Base-by-base conservation (phyloP, 495 filamentous ascomycete genomes). In the Peziza echinospora region DNA sequence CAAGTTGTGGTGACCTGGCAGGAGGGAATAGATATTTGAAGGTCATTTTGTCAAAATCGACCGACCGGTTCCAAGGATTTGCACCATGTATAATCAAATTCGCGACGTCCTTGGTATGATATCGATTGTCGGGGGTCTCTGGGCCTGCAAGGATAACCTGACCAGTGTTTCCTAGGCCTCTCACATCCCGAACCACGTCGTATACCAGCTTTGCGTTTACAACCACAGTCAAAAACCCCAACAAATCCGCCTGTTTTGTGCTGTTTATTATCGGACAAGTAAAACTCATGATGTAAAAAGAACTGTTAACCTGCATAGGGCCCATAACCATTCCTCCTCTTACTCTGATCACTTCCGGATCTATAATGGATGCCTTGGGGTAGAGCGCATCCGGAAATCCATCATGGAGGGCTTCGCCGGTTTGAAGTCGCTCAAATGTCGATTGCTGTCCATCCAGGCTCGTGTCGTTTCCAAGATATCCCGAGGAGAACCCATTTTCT, bases 191-290 rank as follows among this genome's bases (percentile, higher is more conserved):
- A 6, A 80, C 61, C 7, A 84, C 67, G 26, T 66, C 56, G 37
- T 69, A 66, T 6, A 87, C 57, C 10, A 66, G 64, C 5, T 56
- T 53, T 0, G 67, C 73, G 47, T 74, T 72, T 30, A 71, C 52
- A 24, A 79, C 62, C 4, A 75, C 58, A 2, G 56, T 59, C 46
- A 76, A 53, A 53, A 67, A 80, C 8, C 74, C 76, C n/a, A 80
- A 61, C 2, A 76, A 63, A 45, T 78, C 73, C 1, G 61, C 63
- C 22, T 57, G 46, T 4, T 67, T 72, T 2, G 73, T 76, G 53
- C 78, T 75, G 52, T 79, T 79, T 46, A 75, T 67, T 43, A 80
- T 70, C 1, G 76, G 73, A 21, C 75, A 51, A 0, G 76, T 80
- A 30, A 80, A 60, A 19, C 76, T 79, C 3, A 78, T 42, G 16